Evolutionary conservation across 2,329 filamentous ascomycete genomes (phyloP), one percentile per base, ranked within the genome.

Genomic region (Annulohypoxylon truncatum): DNA sequence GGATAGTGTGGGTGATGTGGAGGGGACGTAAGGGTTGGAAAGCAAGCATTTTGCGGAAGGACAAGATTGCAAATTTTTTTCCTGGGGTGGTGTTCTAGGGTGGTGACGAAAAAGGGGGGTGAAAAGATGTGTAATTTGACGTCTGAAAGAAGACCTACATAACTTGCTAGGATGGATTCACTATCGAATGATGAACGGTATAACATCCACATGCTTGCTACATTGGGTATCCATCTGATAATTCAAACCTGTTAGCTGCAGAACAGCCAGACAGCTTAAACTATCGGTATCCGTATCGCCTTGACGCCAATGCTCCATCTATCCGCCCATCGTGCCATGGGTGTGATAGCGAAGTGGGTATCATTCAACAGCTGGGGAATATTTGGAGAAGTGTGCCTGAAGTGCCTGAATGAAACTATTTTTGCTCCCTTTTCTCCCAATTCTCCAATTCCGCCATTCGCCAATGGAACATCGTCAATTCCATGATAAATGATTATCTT

Each of bases 401-500:
- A 8, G 31, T 38, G 20, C 18, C 20, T 20, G 22, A 38, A 38
- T 38, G 13, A 20, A 38, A 38, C 29, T 31, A 10, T 31, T n/a
- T n/a, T n/a, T n/a, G n/a, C 24, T 10, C n/a, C 9, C 22, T 33
- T 31, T 22, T 1, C 20, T n/a, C 31, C 50, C 15, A 13, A 44
- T 18, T 26, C 28, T 54, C 22, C 35, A 26, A 38, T 18, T 22
- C 31, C 31, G n/a, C 15, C 3, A 54, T 18, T 26, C 28, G 13
- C 22, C 35, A 26, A 56, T 33, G 46, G 18, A 26, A 33, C 35
- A 42, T n/a, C 35, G 40, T 42, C 15, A 55, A 40, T 24, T 33
- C 47, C 47, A n/a, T 51, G 44, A 59, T 46, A 55, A 51, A 28
- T 48, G 28, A 24, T n/a, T 1, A n/a, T 24, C 20, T 40, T 35